Conservation (phyloP, 106 monocot genomes). For the Gastrodia elata region DNA sequence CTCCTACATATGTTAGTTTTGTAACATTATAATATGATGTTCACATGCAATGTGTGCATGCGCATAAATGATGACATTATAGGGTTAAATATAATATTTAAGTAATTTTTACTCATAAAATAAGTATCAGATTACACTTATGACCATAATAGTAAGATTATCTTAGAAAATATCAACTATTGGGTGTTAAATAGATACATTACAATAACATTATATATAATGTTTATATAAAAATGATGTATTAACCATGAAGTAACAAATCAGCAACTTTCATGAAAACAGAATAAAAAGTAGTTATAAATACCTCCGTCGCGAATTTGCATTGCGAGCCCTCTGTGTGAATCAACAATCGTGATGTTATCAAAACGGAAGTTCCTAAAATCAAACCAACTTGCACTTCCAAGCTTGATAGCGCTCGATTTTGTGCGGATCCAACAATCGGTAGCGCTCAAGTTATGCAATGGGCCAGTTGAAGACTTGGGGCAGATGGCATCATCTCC, state of each 20-base stretch:
- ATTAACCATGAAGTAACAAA: not conserved
- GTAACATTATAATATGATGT: too few relatives aligned
- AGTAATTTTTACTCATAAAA: too few relatives aligned
- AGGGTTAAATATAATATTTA: too few relatives aligned
- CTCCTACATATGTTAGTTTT: slow-evolving; percentile 36
- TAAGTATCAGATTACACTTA: too few relatives aligned
- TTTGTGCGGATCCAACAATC: slow-evolving; percentile 92
- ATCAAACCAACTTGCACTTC: slow-evolving; percentile 82
- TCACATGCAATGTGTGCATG: too few relatives aligned
- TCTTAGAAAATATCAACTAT: too few relatives aligned
- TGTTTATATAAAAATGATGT: not conserved
- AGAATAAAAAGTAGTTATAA: slow-evolving; percentile 4
- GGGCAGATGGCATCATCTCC: slow-evolving; percentile 97
- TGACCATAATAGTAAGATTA: too few relatives aligned
- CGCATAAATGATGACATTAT: too few relatives aligned
- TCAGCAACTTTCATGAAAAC: not conserved
- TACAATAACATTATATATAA: too few relatives aligned
- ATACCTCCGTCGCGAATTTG: slow-evolving; percentile 98
- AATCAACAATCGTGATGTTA: slow-evolving; percentile 82
- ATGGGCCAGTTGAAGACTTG: slow-evolving; percentile 71
- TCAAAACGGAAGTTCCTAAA: slow-evolving; percentile 53
- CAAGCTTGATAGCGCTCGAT: slow-evolving; percentile 81
- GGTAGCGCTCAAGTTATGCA: slow-evolving; percentile 57
- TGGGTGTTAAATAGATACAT: too few relatives aligned
- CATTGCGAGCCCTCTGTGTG: slow-evolving; percentile 81